These are phyloP conservation scores for Hirschioporus abietinus DNA, from an alignment of 768 basidiomycete genomes.

Conservation along the genomic window DNA sequence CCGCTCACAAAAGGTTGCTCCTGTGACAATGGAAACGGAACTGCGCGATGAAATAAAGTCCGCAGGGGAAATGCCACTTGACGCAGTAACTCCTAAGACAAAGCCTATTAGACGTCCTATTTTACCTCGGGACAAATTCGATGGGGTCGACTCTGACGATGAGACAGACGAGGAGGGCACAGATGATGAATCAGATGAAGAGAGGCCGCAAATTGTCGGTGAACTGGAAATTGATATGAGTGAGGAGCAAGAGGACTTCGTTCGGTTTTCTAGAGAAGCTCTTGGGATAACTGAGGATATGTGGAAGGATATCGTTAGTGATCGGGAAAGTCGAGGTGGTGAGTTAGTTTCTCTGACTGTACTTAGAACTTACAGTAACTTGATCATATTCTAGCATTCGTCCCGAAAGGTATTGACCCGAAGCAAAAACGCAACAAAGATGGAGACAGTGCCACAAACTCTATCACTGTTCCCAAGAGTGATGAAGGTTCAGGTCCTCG, in stretches of 20 bases:
- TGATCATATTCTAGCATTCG: conserved; percentile 41
- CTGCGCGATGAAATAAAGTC: conserved; percentile 23
- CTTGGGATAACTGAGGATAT: conserved; percentile 86
- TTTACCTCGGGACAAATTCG: conserved; percentile 77
- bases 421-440: conserved; percentile 9
- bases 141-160: conserved; percentile 91
- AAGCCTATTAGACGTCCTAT: conserved; percentile 70
- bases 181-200: conserved; percentile 67
- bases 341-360: conserved; percentile 22
- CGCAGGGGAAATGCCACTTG: neutral
- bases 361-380: conserved; percentile 5
- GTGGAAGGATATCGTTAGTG: conserved; percentile 81
- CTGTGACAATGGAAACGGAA: conserved; percentile 39
- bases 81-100: conserved; percentile 14
- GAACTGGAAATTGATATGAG: conserved; percentile 89
- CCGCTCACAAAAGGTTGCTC: conserved; percentile 64
- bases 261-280: conserved; percentile 90
- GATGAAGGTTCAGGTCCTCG: neutral
- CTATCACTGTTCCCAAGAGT: neutral
- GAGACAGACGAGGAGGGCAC: conserved; percentile 66
- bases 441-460: conserved; percentile 7
- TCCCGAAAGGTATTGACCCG: conserved; percentile 33
- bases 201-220: conserved; percentile 76
- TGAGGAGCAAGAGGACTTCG: conserved; percentile 90
- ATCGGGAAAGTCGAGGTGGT: conserved; percentile 81